Percentiles rank a stretch among this genome's conserved stretches.
These are phyloP conservation scores for Avena insularis DNA, from an alignment of 176 grass and related monocot species.

Conservation along the genomic window DNA sequence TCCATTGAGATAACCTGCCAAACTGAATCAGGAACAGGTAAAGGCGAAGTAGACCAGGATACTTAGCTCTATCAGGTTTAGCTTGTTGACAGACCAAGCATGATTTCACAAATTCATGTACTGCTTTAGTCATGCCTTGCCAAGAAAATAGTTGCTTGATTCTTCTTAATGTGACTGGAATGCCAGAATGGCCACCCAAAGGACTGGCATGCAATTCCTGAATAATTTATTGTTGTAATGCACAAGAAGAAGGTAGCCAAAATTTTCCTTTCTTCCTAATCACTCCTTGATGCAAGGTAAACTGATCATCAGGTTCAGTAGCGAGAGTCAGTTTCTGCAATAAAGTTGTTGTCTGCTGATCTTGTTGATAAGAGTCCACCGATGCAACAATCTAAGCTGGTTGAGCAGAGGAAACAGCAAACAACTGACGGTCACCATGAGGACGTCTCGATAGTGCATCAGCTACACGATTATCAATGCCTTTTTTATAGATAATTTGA, in stretches of 20 bases:
- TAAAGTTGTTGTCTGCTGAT: too few relatives aligned
- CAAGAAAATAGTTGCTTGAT: neutral
- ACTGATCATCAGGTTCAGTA: neutral
- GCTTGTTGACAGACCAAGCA: neutral
- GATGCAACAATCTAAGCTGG: too few relatives aligned
- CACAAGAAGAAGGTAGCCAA: neutral
- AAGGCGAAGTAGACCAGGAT: too few relatives aligned
- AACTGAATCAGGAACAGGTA: too few relatives aligned
- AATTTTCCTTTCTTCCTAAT: neutral
- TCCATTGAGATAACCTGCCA: too few relatives aligned
- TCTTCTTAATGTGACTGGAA: neutral
- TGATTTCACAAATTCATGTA: neutral
- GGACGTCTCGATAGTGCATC: neutral
- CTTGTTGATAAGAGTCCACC: neutral
- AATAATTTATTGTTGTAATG: neutral
- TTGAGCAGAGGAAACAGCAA: too few relatives aligned
- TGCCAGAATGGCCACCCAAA: neutral
- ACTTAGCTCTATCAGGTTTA: too few relatives aligned
- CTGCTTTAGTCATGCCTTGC: neutral
- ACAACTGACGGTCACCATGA: too few relatives aligned
- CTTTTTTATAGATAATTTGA: neutral
- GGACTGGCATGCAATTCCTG: neutral
- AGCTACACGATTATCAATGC: neutral
- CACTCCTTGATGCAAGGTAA: neutral
- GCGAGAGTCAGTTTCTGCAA: neutral